These are phyloP conservation scores for Penicillium vulpinum DNA, from an alignment of 2,329 filamentous ascomycete species.

Conservation along the genomic window DNA sequence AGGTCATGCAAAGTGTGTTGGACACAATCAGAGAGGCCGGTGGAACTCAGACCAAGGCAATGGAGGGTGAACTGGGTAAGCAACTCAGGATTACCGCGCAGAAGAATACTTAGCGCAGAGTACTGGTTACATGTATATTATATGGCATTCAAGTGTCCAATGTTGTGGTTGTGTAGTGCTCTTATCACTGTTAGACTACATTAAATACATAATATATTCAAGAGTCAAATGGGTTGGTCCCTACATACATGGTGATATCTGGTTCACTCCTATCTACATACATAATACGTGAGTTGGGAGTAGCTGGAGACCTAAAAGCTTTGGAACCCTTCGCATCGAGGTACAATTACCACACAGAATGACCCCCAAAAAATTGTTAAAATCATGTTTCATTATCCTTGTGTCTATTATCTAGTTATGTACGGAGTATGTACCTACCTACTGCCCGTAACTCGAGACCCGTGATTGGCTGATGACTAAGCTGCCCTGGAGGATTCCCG, in stretches of 20 bases:
- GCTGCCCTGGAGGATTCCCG: constrained; percentile 21
- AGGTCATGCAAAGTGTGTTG: constrained; percentile 56
- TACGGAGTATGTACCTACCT: no score
- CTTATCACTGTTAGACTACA: not conserved
- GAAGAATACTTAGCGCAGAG: constrained; percentile 25
- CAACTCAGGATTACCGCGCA: constrained; percentile 40
- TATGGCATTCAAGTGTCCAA: not conserved
- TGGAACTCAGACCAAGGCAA: constrained; percentile 41
- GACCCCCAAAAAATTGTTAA: no score
- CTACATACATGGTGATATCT: not conserved
- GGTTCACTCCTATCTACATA: not conserved
- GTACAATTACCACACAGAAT: not conserved
- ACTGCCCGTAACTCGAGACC: constrained; percentile 30
- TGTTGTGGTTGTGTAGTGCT: not conserved
- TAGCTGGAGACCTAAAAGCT: not conserved
- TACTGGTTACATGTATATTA: not conserved
- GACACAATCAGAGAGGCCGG: constrained; percentile 47
- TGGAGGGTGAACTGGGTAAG: constrained; percentile 45
- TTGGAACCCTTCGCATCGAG: not conserved
- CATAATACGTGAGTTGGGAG: no score
- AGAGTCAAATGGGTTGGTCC: no score
- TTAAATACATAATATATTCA: no score
- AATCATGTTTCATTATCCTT: not conserved
- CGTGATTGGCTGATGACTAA: constrained; percentile 45
- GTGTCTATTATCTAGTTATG: no score